Percentiles rank a stretch among this genome's conserved stretches.
Evolutionary conservation across 257 asterid genomes (phyloP).

Genomic region (Oldenlandia corymbosa): DNA sequence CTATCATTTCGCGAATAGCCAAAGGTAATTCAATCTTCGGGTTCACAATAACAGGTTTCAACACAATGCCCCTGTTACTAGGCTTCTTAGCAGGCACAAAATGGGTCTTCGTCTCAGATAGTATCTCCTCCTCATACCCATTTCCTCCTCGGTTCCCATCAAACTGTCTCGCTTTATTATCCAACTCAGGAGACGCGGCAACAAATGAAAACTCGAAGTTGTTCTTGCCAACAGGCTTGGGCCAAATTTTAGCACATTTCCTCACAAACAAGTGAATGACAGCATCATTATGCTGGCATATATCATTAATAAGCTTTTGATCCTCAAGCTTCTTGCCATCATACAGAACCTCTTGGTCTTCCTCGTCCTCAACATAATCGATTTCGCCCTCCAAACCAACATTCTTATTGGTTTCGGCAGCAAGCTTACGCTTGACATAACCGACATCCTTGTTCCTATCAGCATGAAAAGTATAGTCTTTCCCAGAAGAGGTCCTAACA

Average conservation of each 20-base stretch:
- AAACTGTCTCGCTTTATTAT: conserved; percentile 24
- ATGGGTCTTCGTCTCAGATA: conserved; percentile 25
- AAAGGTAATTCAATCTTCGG: conserved; percentile 54
- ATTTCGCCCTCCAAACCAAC: conserved; percentile 24
- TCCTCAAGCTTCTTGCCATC: conserved; percentile 71
- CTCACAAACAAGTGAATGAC: conserved; percentile 77
- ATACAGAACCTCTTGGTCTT: conserved; percentile 70
- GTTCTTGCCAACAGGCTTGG: conserved; percentile 58
- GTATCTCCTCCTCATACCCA: conserved; percentile 23
- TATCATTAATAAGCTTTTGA: conserved; percentile 62
- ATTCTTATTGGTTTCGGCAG: conserved; percentile 34
- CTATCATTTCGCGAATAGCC: conserved; percentile 47
- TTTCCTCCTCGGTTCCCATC: conserved; percentile 25
- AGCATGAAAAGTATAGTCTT: conserved; percentile 67
- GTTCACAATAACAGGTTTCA: conserved; percentile 71
- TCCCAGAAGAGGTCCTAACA: conserved; percentile 70
- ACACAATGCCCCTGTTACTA: conserved; percentile 31
- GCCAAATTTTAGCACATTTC: conserved; percentile 67
- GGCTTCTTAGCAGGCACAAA: conserved; percentile 32
- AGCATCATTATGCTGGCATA: conserved; percentile 58
- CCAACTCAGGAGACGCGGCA: conserved; percentile 36
- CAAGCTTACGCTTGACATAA: conserved; percentile 62
- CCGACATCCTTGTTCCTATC: conserved; percentile 66
- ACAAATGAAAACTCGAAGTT: conserved; percentile 63
- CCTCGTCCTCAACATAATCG: conserved; percentile 45